Evolutionary conservation across 2,329 filamentous ascomycete species (phyloP).

Genomic region (Phoma sp.): DNA sequence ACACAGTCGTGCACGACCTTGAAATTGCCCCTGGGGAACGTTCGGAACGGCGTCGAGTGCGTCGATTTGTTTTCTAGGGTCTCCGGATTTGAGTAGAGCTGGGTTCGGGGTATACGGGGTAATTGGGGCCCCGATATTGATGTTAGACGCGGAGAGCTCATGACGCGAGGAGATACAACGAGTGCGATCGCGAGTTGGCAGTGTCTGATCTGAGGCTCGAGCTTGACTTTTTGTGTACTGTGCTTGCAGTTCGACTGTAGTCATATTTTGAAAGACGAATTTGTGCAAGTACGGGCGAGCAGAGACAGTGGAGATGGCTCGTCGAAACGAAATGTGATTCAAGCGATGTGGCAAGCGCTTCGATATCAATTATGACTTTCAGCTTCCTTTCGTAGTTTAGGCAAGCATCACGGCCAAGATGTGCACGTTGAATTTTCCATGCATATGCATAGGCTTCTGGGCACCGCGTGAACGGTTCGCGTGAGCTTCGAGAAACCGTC

Average conservation of each 20-base stretch:
- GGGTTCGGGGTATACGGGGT: constrained; percentile 2
- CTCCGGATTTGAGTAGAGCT: constrained; percentile 1
- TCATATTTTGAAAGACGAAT: not conserved
- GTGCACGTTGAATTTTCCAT: not conserved
- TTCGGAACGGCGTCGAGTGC: constrained; percentile 6
- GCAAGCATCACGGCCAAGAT: not conserved
- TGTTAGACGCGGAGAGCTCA: not conserved
- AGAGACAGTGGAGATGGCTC: not conserved
- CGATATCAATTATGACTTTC: not conserved
- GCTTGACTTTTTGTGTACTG: not conserved
- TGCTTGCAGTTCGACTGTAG: not conserved
- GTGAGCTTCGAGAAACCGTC: not conserved
- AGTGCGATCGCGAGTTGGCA: too few species aligned
- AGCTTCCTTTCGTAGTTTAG: not conserved
- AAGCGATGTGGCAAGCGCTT: not conserved
- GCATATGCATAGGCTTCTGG: too few species aligned
- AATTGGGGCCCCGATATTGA: constrained; percentile 11
- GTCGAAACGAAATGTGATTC: not conserved
- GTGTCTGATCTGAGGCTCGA: not conserved
- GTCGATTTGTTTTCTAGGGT: constrained; percentile 9
- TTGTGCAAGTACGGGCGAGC: not conserved
- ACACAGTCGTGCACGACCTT: constrained; percentile 1
- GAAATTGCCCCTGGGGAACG: not conserved
- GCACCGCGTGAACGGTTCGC: not conserved
- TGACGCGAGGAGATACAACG: not conserved